phyloP scores from a whole-genome alignment of 805 yeast genomes.

The Lipomyces mesembrius region DNA sequence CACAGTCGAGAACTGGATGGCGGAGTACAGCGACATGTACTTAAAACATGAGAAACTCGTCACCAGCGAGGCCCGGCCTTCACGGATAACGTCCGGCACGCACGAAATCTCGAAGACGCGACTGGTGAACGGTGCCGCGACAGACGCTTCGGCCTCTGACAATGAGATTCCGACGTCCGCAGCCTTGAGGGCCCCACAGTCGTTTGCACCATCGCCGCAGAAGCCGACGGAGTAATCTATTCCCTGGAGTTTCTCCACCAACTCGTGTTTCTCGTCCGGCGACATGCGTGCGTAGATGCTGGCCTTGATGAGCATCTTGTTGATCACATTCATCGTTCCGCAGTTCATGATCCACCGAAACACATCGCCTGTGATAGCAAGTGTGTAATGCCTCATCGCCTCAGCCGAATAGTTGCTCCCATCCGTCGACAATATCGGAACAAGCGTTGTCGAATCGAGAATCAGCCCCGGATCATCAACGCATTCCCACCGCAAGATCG shows the following conservation, averaged over 20 bases:
- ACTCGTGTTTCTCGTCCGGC: constrained; percentile 97
- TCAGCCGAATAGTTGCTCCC: constrained; percentile 46
- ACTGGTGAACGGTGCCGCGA: constrained; percentile 98
- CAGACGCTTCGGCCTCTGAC: constrained; percentile 97
- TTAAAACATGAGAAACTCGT: constrained; percentile 97
- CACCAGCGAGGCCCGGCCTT: constrained; percentile 92
- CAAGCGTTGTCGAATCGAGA: constrained; percentile 67
- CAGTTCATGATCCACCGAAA: constrained; percentile 71
- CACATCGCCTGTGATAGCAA: constrained; percentile 93
- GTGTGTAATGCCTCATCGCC: constrained; percentile 53
- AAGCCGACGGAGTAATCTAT: constrained; percentile 93
- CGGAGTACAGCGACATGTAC: constrained; percentile 96
- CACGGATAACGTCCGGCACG: constrained; percentile 86
- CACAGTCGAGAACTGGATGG: constrained; percentile 91
- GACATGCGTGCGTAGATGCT: constrained; percentile 95
- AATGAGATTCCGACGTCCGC: constrained; percentile 96
- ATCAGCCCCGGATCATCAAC: constrained; percentile 52
- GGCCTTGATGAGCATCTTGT: constrained; percentile 68
- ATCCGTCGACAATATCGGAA: constrained; percentile 4
- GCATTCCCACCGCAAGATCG: constrained; percentile 48
- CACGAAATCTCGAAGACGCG: constrained; percentile 88
- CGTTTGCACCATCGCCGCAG: constrained; percentile 99
- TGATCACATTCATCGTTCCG: constrained; percentile 48
- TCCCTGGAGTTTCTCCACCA: constrained; percentile 82
- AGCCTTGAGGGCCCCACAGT: constrained; percentile 96